These are phyloP conservation scores for Sporothrix sp. DNA, from an alignment of 2,329 filamentous ascomycete species.

Conservation along the genomic window DNA sequence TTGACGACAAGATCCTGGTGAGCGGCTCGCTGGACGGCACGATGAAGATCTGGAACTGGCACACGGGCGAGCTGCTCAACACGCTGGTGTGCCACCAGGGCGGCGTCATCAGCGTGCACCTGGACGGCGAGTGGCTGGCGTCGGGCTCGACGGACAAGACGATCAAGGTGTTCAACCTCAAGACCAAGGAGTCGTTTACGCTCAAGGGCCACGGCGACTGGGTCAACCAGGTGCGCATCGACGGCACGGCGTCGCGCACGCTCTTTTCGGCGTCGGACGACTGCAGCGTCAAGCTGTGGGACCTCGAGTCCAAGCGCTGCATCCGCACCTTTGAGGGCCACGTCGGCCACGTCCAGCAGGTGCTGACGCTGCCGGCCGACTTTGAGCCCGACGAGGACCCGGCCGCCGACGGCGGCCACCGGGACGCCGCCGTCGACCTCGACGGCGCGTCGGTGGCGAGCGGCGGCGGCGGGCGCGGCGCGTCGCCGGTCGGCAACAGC, in stretches of 20 bases:
- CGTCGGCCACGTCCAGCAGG: constrained; percentile 90
- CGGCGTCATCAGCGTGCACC: constrained; percentile 81
- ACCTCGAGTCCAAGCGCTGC: constrained; percentile 67
- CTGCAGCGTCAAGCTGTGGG: constrained; percentile 64
- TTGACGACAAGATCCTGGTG: constrained; percentile 84
- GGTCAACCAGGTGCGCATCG: constrained; percentile 92
- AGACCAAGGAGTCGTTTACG: constrained; percentile 68
- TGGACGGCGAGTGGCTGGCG: constrained; percentile 72
- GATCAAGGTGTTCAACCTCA: constrained; percentile 88
- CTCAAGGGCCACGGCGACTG: constrained; percentile 83
- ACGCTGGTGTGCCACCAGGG: constrained; percentile 70
- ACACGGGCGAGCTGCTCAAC: constrained; percentile 75
- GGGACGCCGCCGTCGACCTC: constrained; percentile 38
- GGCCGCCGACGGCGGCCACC: constrained; percentile 27
- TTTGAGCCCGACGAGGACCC: constrained; percentile 73
- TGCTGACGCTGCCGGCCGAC: constrained; percentile 72
- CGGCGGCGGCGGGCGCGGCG: constrained; percentile 32
- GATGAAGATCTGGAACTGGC: constrained; percentile 94
- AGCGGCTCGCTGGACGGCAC: constrained; percentile 81
- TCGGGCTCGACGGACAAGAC: constrained; percentile 85
- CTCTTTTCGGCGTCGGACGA: constrained; percentile 92
- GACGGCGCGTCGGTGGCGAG: constrained; percentile 46
- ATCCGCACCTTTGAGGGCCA: constrained; percentile 76
- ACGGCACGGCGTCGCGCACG: constrained; percentile 63
- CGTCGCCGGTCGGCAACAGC: neutral